A percentile compares a stretch with the other conserved stretches of the same genome.
phyloP scores from a whole-genome alignment of 352 stramenopile genomes.

The Globisporangium echinulatum region DNA sequence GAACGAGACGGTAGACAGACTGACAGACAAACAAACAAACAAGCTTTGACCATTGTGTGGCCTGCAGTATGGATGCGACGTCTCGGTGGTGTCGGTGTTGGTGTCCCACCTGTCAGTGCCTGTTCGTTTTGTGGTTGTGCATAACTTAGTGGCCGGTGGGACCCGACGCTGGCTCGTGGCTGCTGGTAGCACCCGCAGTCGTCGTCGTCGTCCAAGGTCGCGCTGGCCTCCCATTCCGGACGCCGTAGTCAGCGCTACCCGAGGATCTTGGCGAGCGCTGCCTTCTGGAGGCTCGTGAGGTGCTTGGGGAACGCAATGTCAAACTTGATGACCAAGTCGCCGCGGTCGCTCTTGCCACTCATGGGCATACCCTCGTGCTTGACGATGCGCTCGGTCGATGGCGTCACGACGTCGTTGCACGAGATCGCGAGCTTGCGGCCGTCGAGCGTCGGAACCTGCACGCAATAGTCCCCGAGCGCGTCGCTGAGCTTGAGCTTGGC shows the following conservation, averaged over 20 bases:
- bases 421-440: slow-evolving; percentile 90
- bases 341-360: slow-evolving; percentile 34
- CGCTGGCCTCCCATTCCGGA: too few species aligned
- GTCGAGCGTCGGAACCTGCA: slow-evolving; percentile 95
- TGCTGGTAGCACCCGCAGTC: too few species aligned
- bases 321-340: slow-evolving; percentile 94
- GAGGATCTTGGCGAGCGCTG: slow-evolving; percentile 75
- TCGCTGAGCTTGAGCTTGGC: slow-evolving; percentile 94
- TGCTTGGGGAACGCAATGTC: slow-evolving; percentile 94
- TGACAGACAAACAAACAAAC: too few species aligned
- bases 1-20: too few species aligned
- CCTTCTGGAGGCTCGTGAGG: slow-evolving; percentile 90
- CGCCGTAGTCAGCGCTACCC: slow-evolving; percentile 17
- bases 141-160: too few species aligned
- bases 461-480: slow-evolving; percentile 91
- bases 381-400: slow-evolving; percentile 87
- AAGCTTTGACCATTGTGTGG: too few species aligned
- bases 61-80: too few species aligned
- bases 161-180: too few species aligned
- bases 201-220: too few species aligned
- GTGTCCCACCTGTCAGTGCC: too few species aligned
- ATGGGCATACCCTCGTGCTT: slow-evolving; percentile 95
- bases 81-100: too few species aligned
- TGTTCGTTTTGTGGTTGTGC: too few species aligned
- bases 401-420: slow-evolving; percentile 90